These are phyloP conservation scores for Aaosphaeria arxii DNA, from an alignment of 2,329 filamentous ascomycete genomes.

Conservation along the genomic window DNA sequence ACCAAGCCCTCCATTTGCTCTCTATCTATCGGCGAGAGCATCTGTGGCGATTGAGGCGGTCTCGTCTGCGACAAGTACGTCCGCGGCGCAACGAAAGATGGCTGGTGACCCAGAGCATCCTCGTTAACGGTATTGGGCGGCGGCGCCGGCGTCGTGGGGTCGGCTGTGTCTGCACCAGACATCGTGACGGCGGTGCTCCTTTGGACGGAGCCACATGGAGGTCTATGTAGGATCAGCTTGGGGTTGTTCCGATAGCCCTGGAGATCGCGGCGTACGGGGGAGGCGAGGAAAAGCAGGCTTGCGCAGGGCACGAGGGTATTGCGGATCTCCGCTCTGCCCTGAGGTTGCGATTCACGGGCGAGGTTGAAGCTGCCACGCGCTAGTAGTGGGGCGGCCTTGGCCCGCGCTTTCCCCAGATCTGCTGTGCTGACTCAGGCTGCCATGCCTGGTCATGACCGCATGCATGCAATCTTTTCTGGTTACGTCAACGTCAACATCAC, in stretches of 20 bases:
- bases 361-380: constrained; percentile 5
- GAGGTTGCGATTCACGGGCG: neutral
- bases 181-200: constrained; percentile 34
- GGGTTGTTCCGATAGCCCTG: constrained; percentile 1
- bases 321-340: too few relatives aligned
- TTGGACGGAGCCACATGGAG: constrained; percentile 35
- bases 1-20: constrained; percentile 79
- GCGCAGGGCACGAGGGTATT: too few relatives aligned
- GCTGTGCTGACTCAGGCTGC: neutral
- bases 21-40: constrained; percentile 64
- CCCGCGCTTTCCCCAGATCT: constrained; percentile 1
- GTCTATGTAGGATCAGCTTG: constrained; percentile 8
- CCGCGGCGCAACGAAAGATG: constrained; percentile 36
- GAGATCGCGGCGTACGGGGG: constrained; percentile 6
- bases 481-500: too few relatives aligned
- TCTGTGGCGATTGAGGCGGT: constrained; percentile 19
- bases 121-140: constrained; percentile 21
- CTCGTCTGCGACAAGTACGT: constrained; percentile 33
- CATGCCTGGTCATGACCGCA: too few relatives aligned
- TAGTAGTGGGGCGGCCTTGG: constrained; percentile 11
- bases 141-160: constrained; percentile 19
- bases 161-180: constrained; percentile 36
- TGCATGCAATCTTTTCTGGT: too few relatives aligned
- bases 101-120: constrained; percentile 16
- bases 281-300: constrained; percentile 1